phyloP scores from a whole-genome alignment of 345 rosid species.

The Gossypium rotundifolium region DNA sequence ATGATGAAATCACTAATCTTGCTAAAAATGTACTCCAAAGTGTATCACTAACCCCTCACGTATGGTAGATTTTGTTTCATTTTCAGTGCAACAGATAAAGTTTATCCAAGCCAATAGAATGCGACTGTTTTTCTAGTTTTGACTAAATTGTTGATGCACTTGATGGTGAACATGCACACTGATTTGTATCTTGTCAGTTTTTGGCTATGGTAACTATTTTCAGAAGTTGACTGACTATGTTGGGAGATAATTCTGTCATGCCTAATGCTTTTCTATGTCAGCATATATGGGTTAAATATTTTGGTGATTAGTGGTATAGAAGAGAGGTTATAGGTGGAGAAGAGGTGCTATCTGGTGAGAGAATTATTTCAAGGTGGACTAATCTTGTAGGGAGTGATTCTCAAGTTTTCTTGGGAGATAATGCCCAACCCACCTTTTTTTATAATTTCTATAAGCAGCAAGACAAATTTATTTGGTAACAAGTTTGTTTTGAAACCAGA shows the following conservation, averaged over 20 bases:
- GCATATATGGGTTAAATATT: too few species aligned
- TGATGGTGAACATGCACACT: neutral
- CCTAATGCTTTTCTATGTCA: too few species aligned
- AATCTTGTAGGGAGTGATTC: neutral
- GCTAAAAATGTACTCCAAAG: too few species aligned
- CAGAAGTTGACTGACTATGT: neutral
- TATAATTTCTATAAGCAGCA: too few species aligned
- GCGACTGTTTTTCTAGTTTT: neutral
- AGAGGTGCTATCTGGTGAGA: neutral
- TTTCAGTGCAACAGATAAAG: neutral
- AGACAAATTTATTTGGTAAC: too few species aligned
- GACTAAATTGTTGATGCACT: neutral
- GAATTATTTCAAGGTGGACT: neutral
- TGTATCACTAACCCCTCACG: too few species aligned
- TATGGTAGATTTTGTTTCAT: too few species aligned
- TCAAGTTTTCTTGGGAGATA: neutral
- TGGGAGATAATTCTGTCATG: neutral
- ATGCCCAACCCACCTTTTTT: too few species aligned
- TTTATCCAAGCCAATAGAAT: too few species aligned
- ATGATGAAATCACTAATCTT: neutral
- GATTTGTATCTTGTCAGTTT: neutral
- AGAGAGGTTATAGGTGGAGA: neutral
- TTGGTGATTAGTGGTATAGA: neutral
- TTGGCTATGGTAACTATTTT: neutral
- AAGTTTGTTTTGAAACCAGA: too few species aligned